Conservation (phyloP, 495 filamentous ascomycete genomes). For the Collariella sp. region DNA sequence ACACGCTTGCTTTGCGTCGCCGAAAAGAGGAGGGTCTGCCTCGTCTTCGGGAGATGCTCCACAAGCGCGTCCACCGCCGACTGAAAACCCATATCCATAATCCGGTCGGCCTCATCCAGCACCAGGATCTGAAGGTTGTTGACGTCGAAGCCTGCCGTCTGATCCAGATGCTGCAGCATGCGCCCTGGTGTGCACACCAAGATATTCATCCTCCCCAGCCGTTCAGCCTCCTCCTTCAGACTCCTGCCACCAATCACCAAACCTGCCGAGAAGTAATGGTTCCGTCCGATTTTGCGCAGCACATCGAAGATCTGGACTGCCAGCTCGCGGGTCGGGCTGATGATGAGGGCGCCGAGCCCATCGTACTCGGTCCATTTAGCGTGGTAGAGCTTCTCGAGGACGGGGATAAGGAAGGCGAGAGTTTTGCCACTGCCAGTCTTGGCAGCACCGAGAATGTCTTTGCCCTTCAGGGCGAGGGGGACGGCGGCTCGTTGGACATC, state of each 20-base stretch:
- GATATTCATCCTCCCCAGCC: slow-evolving; percentile 92
- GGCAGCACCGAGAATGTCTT: slow-evolving; percentile 87
- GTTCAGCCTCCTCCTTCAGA: slow-evolving; percentile 77
- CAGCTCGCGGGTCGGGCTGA: slow-evolving; percentile 89
- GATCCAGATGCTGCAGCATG: slow-evolving; percentile 92
- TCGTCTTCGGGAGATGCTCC: slow-evolving; percentile 75
- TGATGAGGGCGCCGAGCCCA: slow-evolving; percentile 83
- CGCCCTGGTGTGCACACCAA: slow-evolving; percentile 91
- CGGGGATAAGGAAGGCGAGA: slow-evolving; percentile 81
- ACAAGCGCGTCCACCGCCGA: slow-evolving; percentile 84
- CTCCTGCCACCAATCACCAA: slow-evolving; percentile 93
- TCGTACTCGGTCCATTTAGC: slow-evolving; percentile 84
- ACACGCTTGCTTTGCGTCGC: slow-evolving; percentile 95
- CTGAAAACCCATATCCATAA: slow-evolving; percentile 98
- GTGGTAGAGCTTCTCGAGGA: slow-evolving; percentile 91
- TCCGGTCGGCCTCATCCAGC: slow-evolving; percentile 91
- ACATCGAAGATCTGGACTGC: slow-evolving; percentile 98
- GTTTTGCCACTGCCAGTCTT: slow-evolving; percentile 98
- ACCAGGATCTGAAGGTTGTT: slow-evolving; percentile 88
- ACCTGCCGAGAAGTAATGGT: slow-evolving; percentile 87
- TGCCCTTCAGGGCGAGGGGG: slow-evolving; percentile 73
- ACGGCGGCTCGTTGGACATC: slow-evolving; percentile 87
- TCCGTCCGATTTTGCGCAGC: slow-evolving; percentile 76
- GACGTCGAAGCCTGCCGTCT: slow-evolving; percentile 83
- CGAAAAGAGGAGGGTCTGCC: slow-evolving; percentile 92